A percentile compares a stretch with the other conserved stretches of the same genome.
Conservation (phyloP, 192 early-diverging fungal genomes). For the Coemansia sp. region DNA sequence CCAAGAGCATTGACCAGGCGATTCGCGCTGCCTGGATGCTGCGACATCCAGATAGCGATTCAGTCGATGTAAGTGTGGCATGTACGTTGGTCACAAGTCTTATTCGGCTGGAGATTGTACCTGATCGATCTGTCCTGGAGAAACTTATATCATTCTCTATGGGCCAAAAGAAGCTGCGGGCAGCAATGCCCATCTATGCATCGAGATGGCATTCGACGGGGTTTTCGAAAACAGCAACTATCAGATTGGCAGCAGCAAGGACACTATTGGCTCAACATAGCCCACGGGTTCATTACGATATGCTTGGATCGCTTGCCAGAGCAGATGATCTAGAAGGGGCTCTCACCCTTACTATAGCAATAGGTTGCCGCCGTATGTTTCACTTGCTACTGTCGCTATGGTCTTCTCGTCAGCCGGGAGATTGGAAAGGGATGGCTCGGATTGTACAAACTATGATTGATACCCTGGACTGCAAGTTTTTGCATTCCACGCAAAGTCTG, state of each 20-base stretch:
- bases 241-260: constrained; percentile 5
- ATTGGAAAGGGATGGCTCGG: constrained; percentile 11
- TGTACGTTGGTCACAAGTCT: background rate
- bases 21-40: constrained; percentile 30
- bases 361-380: constrained; percentile 9
- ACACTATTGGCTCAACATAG: background rate
- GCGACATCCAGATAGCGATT: constrained; percentile 13
- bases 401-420: constrained; percentile 1
- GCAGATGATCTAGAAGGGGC: background rate
- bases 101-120: background rate
- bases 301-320: constrained; percentile 19
- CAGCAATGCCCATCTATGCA: constrained; percentile 15
- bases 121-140: constrained; percentile 11
- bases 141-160: constrained; percentile 21
- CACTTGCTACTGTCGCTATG: constrained; percentile 22
- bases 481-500: constrained; percentile 36
- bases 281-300: constrained; percentile 31
- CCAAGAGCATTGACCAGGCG: background rate
- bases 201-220: background rate
- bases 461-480: constrained; percentile 3
- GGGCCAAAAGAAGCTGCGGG: background rate
- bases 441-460: constrained; percentile 9
- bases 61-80: constrained; percentile 7
- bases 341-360: constrained; percentile 4
- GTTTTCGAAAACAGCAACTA: background rate